Base-by-base conservation (phyloP, 176 grass and related monocot species). In the Saccharum officinarum region DNA sequence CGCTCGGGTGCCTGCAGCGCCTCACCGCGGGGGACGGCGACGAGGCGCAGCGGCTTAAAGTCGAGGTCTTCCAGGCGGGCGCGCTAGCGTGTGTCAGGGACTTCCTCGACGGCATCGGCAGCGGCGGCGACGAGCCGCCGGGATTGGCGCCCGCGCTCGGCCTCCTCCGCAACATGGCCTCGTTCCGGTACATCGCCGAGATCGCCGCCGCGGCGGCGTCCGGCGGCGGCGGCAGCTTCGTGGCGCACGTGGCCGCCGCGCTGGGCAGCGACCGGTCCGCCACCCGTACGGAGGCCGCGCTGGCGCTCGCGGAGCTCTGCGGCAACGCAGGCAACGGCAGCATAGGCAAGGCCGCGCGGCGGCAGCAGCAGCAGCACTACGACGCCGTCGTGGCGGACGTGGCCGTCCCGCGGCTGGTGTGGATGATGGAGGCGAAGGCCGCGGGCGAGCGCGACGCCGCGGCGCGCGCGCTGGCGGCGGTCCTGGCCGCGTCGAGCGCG, bases 181-280 rank as follows among this genome's bases (percentile, higher is more conserved):
- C 89, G 36, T 98, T 93, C 86, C 75, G 89, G 37, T 95, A 95
- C 83, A 89, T 95, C 52, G 95, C 95, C 3, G 95, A 95, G 90
- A 82, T 91, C 33, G 82, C 90, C 17, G 65, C 49, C 33, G 76
- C 85, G 50, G 7, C 50, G 13, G 45, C 3, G 3, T 36, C 34
- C 34, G 34, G 34, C 34, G 34, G 0, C 4, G 23, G 52, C 80
- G 22, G 55, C 16, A 61, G 87, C 47, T 91, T 97, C 75, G 80
- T 87, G 18, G 23, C 70, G 10, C 89, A 71, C 65, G 87, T 85
- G 33, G 33, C 83, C 46, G 80, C 82, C 23, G 92, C 95, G 68
- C 85, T 95, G 11, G 85, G 69, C 77, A 91, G 84, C 84, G 70
- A 69, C 69, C 68, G 67, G 5, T 8, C 90, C 11, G 14, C 20